A percentile compares a stretch with the other conserved stretches of the same genome.
Conservation (phyloP, 2,329 filamentous ascomycete genomes). For the Hymenoscyphus fructigenus region DNA sequence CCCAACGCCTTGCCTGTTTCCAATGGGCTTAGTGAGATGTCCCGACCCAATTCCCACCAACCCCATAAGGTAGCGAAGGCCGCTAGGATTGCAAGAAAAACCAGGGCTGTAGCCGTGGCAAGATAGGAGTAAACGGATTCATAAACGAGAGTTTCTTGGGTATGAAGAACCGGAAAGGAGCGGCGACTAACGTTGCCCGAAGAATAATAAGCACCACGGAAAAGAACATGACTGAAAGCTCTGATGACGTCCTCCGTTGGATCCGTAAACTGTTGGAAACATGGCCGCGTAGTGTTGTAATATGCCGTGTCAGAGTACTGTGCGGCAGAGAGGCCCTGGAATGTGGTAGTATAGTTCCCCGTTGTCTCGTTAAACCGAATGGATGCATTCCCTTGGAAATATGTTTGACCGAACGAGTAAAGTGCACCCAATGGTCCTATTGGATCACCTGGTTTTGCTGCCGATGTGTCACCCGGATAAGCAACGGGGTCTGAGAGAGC, state of each 20-base stretch:
- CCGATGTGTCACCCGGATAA: background rate
- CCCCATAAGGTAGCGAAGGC: background rate
- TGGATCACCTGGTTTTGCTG: background rate
- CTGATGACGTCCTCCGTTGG: background rate
- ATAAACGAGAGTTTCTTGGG: background rate
- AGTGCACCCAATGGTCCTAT: background rate
- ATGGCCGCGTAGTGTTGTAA: background rate
- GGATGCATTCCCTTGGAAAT: background rate
- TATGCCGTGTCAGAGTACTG: background rate
- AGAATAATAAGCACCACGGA: background rate
- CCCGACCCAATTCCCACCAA: conserved; percentile 5
- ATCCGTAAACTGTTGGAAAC: background rate
- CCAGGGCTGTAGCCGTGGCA: background rate
- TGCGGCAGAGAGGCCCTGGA: background rate
- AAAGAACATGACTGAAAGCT: conserved; percentile 4
- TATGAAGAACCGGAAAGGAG: background rate
- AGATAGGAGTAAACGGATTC: background rate
- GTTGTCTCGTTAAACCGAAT: background rate
- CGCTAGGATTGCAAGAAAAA: conserved; percentile 2
- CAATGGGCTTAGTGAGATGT: background rate
- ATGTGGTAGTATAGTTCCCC: background rate
- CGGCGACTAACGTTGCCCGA: background rate
- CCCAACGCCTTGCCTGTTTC: conserved; percentile 6
- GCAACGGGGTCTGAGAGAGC: background rate
- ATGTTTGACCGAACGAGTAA: background rate